These are phyloP conservation scores for Mycena capillaripes DNA, from an alignment of 768 basidiomycete species.

Conservation along the genomic window DNA sequence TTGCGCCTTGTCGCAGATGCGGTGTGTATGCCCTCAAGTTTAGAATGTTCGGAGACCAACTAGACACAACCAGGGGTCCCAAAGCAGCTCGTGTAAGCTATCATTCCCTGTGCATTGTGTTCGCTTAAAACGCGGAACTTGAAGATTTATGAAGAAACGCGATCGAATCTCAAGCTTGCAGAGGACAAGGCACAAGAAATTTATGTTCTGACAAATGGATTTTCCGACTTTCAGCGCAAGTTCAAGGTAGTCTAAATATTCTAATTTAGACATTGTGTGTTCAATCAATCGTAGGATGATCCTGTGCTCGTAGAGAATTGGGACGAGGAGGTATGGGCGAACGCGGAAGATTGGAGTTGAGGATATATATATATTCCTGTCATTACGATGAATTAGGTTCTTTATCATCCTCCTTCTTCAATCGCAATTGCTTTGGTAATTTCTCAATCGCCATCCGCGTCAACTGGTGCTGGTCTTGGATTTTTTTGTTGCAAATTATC, in stretches of 20 bases:
- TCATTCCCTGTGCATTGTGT: background rate
- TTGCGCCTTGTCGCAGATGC: constrained; percentile 80
- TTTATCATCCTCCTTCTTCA: constrained; percentile 34
- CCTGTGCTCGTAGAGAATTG: constrained; percentile 82
- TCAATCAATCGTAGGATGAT: constrained; percentile 62
- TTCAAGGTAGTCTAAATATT: constrained; percentile 66
- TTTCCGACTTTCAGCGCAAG: constrained; percentile 75
- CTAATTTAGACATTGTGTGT: background rate
- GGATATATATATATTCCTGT: too few species aligned
- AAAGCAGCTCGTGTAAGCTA: constrained; percentile 76
- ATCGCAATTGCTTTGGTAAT: constrained; percentile 31
- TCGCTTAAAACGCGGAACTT: background rate
- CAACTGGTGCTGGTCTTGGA: constrained; percentile 27
- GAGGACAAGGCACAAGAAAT: constrained; percentile 66
- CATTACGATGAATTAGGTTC: constrained; percentile 13
- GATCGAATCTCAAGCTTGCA: constrained; percentile 60
- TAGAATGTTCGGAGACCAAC: background rate
- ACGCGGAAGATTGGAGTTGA: constrained; percentile 53
- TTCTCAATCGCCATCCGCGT: constrained; percentile 29
- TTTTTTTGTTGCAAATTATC: constrained; percentile 1
- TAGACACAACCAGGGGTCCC: constrained; percentile 68
- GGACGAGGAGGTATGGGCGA: constrained; percentile 74
- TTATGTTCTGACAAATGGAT: constrained; percentile 79
- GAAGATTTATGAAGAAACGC: constrained; percentile 80
- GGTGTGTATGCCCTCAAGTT: constrained; percentile 60